Evolutionary conservation across 2,329 filamentous ascomycete genomes (phyloP).

Genomic region (Cadophora malorum): DNA sequence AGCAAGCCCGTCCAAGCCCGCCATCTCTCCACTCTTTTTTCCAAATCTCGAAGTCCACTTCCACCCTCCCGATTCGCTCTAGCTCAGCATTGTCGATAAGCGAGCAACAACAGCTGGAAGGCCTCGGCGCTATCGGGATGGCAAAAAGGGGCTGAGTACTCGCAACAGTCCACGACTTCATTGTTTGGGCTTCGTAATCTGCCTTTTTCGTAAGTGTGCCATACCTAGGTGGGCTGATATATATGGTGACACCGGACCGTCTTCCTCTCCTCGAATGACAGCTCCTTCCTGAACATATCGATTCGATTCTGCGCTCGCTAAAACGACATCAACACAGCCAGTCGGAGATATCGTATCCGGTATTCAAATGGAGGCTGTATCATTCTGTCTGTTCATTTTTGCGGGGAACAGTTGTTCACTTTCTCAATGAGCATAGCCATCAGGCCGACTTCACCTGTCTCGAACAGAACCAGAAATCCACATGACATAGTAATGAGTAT

Average conservation of each 20-base stretch:
- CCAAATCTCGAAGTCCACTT: background rate
- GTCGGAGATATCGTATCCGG: background rate
- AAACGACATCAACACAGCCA: background rate
- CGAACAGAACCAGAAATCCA: no score
- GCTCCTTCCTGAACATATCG: background rate
- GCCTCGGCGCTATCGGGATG: background rate
- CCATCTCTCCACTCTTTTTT: background rate
- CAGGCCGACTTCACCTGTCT: no score
- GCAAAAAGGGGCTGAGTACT: constrained; percentile 10
- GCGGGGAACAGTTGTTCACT: no score
- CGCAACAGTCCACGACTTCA: constrained; percentile 5
- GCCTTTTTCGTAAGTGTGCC: background rate
- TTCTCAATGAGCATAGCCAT: no score
- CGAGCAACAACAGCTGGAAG: background rate
- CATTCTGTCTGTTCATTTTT: no score
- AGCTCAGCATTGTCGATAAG: background rate
- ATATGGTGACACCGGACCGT: background rate
- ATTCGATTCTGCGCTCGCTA: background rate
- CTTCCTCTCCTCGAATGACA: background rate
- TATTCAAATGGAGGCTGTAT: no score
- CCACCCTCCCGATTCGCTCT: background rate
- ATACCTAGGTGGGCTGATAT: background rate
- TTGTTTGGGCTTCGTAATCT: background rate
- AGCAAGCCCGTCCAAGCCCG: background rate
- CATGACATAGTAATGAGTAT: no score